Evolutionary conservation across 2,329 filamentous ascomycete species (phyloP), one percentile per base, ranked within the genome.

Genomic region (Rutstroemia sp.): DNA sequence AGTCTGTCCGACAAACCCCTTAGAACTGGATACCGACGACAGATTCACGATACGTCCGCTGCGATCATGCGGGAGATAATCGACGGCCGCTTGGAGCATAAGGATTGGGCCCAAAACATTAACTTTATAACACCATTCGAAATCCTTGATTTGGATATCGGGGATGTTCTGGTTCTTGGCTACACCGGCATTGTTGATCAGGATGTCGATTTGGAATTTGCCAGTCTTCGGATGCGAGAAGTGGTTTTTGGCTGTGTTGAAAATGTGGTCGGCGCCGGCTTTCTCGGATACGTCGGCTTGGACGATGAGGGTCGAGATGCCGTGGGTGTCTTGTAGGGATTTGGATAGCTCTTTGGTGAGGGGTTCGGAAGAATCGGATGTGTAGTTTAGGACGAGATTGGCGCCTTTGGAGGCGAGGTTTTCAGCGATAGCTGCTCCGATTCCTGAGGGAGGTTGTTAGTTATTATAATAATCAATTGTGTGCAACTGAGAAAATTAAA

Each of bases 151-250:
- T 4, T 78, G 80, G 60, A 89, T 80, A 27, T 87, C 80, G 51
- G 81, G 78, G 23, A 88, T 73, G 25, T 74, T 69, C 63, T 85
- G 80, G 72, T 94, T 92, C 41, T 80, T 73, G 34, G 81, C 75
- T 6, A 84, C 74, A 54, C 89, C 91, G 30, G 91, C 90, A 70
- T 95, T 95, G 79, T 95, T 95, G 75, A 95, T 76, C 53, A 95
- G 75, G 59, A 95, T 89, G 72, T 95, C 89, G 66, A 95, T 79
- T 65, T 86, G 82, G 68, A 90, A 81, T 58, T 72, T 68, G 5
- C 63, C 64, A 49, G 65, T 57, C 61, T 60, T 73, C 27, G 78
- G 75, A 57, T 77, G 68, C 8, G 77, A 56, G 71, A 88, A 84
- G 66, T 83, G 75, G 61, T 81, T 76, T 63, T 81, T 78, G 5